Evolutionary conservation across 2,329 filamentous ascomycete species (phyloP).

Genomic region (Aspergillus sergii): DNA sequence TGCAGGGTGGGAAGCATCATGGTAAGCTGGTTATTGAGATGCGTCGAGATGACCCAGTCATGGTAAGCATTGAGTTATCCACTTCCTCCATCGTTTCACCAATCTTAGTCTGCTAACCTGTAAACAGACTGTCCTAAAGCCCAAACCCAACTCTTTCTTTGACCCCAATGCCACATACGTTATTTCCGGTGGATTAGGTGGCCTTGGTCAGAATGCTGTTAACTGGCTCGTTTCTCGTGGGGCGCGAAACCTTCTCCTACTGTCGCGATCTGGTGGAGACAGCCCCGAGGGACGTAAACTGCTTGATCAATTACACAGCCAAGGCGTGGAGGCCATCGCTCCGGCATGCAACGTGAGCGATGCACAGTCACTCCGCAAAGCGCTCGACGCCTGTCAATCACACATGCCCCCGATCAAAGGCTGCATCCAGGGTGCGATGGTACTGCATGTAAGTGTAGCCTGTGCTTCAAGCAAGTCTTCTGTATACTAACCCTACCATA

Average conservation of each 20-base stretch:
- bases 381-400: not conserved
- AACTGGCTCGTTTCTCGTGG: slow-evolving; percentile 12
- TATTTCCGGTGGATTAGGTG: slow-evolving; percentile 14
- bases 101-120: not conserved
- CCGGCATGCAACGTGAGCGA: slow-evolving; percentile 32
- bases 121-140: not conserved
- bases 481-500: not conserved
- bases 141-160: not conserved
- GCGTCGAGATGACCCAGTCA: slow-evolving; percentile 8
- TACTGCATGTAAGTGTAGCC: slow-evolving; percentile 15
- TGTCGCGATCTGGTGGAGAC: slow-evolving; percentile 12
- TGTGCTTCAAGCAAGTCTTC: not conserved
- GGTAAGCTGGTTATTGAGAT: slow-evolving; percentile 41
- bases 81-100: not conserved
- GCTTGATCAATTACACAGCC: not conserved
- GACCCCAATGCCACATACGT: slow-evolving; percentile 10
- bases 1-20: slow-evolving; percentile 40
- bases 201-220: slow-evolving; percentile 11
- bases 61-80: slow-evolving; percentile 4
- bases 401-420: slow-evolving; percentile 30
- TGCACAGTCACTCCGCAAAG: slow-evolving; percentile 26
- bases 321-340: not conserved
- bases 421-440: slow-evolving; percentile 32
- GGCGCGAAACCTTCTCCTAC: slow-evolving; percentile 11
- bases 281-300: not conserved